phyloP scores from a whole-genome alignment of 2,329 filamentous ascomycete genomes.

The Paecilomyces sp. region DNA sequence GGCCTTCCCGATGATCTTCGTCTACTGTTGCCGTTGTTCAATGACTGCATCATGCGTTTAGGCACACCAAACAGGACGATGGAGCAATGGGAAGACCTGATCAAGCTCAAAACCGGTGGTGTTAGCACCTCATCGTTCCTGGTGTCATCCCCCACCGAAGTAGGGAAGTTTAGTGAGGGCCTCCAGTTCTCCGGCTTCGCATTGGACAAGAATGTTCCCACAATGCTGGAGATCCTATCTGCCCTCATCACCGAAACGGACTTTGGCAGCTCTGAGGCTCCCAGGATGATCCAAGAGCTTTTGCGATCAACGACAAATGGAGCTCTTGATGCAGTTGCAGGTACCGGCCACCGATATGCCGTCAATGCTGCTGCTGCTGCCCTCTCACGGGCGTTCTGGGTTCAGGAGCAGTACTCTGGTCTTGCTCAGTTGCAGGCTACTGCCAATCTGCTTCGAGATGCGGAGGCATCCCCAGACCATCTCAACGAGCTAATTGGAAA shows the following conservation, averaged over 20 bases:
- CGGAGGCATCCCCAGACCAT: conserved; percentile 60
- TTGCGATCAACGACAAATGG: conserved; percentile 82
- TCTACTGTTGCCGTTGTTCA: conserved; percentile 79
- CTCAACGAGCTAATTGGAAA: conserved; percentile 71
- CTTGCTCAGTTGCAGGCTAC: conserved; percentile 82
- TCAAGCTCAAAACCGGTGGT: conserved; percentile 93
- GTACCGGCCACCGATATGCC: conserved; percentile 81
- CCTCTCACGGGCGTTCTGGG: conserved; percentile 62
- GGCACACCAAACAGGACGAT: conserved; percentile 82
- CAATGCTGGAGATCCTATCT: conserved; percentile 81
- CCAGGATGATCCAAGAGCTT: conserved; percentile 76
- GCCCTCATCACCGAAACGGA: conserved; percentile 79
- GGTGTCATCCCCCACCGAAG: conserved; percentile 68
- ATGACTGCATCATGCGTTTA: conserved; percentile 85
- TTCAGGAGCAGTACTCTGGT: conserved; percentile 82
- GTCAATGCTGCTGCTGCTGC: conserved; percentile 75
- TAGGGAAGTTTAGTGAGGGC: conserved; percentile 68
- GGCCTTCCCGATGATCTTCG: conserved; percentile 78
- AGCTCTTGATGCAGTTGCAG: conserved; percentile 84
- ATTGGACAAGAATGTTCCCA: conserved; percentile 79
- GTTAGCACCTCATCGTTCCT: conserved; percentile 78
- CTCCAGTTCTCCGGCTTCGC: conserved; percentile 80
- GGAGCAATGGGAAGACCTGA: conserved; percentile 91
- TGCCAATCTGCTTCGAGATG: conserved; percentile 62
- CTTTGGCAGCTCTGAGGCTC: conserved; percentile 76